phyloP scores from a whole-genome alignment of 148 eudicot genomes.

The Talinum fruticosum region DNA sequence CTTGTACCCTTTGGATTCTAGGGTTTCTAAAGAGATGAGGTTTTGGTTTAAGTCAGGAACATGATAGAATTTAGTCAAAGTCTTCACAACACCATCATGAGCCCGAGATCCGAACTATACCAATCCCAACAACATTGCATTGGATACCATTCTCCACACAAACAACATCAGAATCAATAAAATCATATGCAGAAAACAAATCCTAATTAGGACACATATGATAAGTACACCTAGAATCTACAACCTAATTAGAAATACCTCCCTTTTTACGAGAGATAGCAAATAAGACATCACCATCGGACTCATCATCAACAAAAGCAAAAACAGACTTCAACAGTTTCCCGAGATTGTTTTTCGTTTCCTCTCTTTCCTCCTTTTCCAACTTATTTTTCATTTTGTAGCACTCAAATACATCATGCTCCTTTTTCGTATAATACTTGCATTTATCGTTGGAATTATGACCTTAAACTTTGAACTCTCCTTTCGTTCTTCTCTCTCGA shows the following conservation, averaged over 20 bases:
- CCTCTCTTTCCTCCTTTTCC: not conserved
- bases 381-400: not conserved
- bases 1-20: not conserved
- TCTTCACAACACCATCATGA: not conserved
- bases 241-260: not conserved
- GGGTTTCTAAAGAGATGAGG: not conserved
- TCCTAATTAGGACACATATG: not conserved
- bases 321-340: too few relatives aligned
- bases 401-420: too few relatives aligned
- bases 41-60: not conserved
- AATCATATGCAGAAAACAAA: not conserved
- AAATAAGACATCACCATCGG: not conserved
- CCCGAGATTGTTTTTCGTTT: not conserved
- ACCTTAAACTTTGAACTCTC: too few relatives aligned
- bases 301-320: not conserved
- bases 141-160: not conserved
- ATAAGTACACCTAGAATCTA: not conserved
- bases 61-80: not conserved
- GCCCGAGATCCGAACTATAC: not conserved
- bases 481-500: too few relatives aligned
- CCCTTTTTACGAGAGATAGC: not conserved
- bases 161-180: not conserved
- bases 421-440: not conserved
- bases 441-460: not conserved
- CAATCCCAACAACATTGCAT: not conserved